phyloP scores from a whole-genome alignment of 2,329 filamentous ascomycete species.

The Malbranchea zuffiana region DNA sequence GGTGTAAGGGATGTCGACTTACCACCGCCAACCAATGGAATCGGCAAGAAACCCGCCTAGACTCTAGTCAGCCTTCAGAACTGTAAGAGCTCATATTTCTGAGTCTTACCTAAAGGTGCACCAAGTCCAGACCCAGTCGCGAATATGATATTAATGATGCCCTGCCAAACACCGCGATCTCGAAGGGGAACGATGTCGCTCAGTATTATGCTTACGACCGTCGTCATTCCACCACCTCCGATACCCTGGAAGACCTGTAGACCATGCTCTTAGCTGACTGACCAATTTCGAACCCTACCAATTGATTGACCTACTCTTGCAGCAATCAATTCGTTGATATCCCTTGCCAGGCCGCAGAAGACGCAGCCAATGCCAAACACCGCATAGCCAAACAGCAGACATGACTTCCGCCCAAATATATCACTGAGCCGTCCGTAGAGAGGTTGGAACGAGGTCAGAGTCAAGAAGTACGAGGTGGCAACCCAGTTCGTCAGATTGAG shows the following conservation, averaged over 20 bases:
- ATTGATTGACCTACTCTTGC: constrained; percentile 40
- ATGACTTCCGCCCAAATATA: constrained; percentile 58
- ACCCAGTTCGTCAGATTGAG: constrained; percentile 69
- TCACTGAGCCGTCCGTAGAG: constrained; percentile 61
- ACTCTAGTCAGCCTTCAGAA: constrained; percentile 12
- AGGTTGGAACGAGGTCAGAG: constrained; percentile 63
- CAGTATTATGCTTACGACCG: constrained; percentile 57
- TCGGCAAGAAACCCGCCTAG: constrained; percentile 56
- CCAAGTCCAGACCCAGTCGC: constrained; percentile 57
- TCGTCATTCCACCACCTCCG: constrained; percentile 61
- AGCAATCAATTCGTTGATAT: constrained; percentile 55
- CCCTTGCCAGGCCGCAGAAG: constrained; percentile 50
- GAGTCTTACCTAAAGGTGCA: constrained; percentile 48
- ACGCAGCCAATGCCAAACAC: constrained; percentile 56
- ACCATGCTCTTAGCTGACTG: constrained; percentile 22
- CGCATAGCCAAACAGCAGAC: constrained; percentile 52
- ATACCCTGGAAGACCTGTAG: constrained; percentile 47
- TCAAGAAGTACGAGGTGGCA: constrained; percentile 59
- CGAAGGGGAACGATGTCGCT: constrained; percentile 60
- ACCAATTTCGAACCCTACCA: neutral
- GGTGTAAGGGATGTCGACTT: constrained; percentile 17
- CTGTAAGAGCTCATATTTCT: neutral
- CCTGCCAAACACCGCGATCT: constrained; percentile 63
- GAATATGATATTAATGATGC: constrained; percentile 61
- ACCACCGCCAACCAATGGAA: constrained; percentile 65